Base-by-base conservation (phyloP, 805 yeast species). In the Metschnikowia hibisci region DNA sequence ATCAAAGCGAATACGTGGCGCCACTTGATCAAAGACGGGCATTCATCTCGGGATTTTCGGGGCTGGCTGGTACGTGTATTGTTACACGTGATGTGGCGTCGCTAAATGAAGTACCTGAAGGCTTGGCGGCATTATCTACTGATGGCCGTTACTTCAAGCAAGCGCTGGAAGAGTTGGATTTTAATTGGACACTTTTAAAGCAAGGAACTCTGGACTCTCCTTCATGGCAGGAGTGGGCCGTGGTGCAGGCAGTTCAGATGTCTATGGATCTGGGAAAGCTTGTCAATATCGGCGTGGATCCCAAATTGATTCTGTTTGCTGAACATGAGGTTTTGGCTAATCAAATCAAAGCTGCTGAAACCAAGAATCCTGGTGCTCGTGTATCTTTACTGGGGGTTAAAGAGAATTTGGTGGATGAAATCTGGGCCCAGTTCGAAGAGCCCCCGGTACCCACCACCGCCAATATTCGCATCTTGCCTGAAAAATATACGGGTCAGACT, bases 41-140 rank as follows among this genome's bases (percentile, higher is more conserved):
- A 42, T 91, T 75, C 55, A 84, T 91, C 22, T 77, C 90, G 6
- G 97, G 89, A 0, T 91, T 91, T 66, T 84, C 91, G 10, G 99
- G 98, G 0, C 82, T 91, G 38, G 95, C 97, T 2, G 99, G 98
- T 18, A 69, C 87, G 16, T 97, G 96, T 1, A 76, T 93, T n/a
- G 74, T 91, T 14, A 82, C 96, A 25, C 62, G 81, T 47, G 82
- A 78, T 52, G 58, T 76, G 33, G 63, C 68, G 8, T 73, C 75
- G 51, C 65, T 76, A 73, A 76, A 74, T 51, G 69, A 63, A 13
- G 61, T 59, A 14, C 81, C 81, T n/a, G 78, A 76, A 52, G 82
- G 82, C 2, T 54, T 65, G 40, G 76, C 80, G 23, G 78, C 76
- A 2, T 66, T 80, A 48, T 71, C 81, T 1, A 80, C 85, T 4